Base-by-base conservation (phyloP, 306 rosid genomes). In the Pterocarpus santalinus region DNA sequence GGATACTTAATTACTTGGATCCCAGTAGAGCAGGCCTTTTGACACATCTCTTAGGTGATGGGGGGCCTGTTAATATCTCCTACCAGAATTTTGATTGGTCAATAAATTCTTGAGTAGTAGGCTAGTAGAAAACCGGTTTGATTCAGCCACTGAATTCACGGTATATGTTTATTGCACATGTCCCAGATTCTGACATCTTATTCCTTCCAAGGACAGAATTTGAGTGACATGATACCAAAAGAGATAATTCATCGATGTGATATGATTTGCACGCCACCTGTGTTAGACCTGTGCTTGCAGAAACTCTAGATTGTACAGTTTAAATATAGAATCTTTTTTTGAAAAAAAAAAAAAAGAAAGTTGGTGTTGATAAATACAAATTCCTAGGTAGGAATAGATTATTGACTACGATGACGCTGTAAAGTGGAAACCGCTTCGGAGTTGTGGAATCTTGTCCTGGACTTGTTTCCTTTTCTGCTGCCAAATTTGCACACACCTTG, bases 1-100 rank as follows among this genome's bases (percentile, higher is more conserved):
- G 99, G 98, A 69, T 90, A 43, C 80, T 96, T 60, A 84, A 72
- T 62, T 96, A 88, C 85, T 85, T 90, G 89, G 86, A 90, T 69
- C 92, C 97, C 75, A 91, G 88, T 58, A 90, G 90, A 85, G 90
- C 99, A 7, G 99, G 99, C n/a, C 89, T 92, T 64, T 81, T 93
- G 90, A 88, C 97, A 35, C 99, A 96, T 87, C 92, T 96, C 51
- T 36, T 93, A 86, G 81, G 86, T 41, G 99, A 96, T 46, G 88
- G 81, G 47, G 93, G 92, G n/a, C 87, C 94, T n/a, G 69, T 89
- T 81, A 77, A 76, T 75, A 84, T 96, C 38, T 84, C 87, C 5
- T 93, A 91, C 86, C 90, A 87, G 77, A 85, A 76, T 67, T 96
- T 82, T 64, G 88, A 93, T 81, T 90, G 97, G 97, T 91, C 97